Evolutionary conservation across 768 basidiomycete genomes (phyloP), one percentile per base, ranked within the genome.

Genomic region (Cystofilobasidium capitatum): DNA sequence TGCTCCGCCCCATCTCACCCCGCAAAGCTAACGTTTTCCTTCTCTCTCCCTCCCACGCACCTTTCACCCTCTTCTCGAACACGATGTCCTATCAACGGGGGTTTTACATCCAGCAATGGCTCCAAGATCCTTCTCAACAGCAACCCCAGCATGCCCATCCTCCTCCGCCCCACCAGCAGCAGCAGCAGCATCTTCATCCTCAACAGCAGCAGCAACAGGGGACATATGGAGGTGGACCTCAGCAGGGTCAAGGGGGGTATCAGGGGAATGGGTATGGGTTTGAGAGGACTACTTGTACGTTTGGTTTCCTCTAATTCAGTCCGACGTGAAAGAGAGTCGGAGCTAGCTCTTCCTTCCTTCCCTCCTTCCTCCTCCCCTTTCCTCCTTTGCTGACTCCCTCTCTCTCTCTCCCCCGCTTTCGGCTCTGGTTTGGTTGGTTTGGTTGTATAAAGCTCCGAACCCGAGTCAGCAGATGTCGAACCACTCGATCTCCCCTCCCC

Each of bases 331-430:
- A 10, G 10, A 20, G 40, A 20, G 40, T 10, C 10, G 10, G 10
- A 42, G 10, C 40, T 10, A 42, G 40, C 17, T 51, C 22, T 8
- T 59, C 55, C 36, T 60, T 37, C 37, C 51, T 57, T 37, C 66
- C 57, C 45, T 62, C 58, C 42, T 62, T 42, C 37, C 31, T 33
- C 22, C 55, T 40, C 49, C 54, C 58, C 29, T 49, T 31, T 44
- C 45, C 54, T 49, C 65, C 35, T 45, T 31, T 55, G 29, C 35
- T 65, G 42, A 54, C 17, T 62, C 35, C 70, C 47, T 64, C 64
- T 55, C 66, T 68, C 20, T 29, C 29, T 42, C 65, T 57, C 39
- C 71, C n/a, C n/a, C n/a, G n/a, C n/a, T n/a, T n/a, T n/a, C n/a
- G n/a, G n/a, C n/a, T n/a, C n/a, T n/a, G n/a, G n/a, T n/a, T n/a